phyloP scores from a whole-genome alignment of 169 alveolate species.

The Eimeria maxima region DNA sequence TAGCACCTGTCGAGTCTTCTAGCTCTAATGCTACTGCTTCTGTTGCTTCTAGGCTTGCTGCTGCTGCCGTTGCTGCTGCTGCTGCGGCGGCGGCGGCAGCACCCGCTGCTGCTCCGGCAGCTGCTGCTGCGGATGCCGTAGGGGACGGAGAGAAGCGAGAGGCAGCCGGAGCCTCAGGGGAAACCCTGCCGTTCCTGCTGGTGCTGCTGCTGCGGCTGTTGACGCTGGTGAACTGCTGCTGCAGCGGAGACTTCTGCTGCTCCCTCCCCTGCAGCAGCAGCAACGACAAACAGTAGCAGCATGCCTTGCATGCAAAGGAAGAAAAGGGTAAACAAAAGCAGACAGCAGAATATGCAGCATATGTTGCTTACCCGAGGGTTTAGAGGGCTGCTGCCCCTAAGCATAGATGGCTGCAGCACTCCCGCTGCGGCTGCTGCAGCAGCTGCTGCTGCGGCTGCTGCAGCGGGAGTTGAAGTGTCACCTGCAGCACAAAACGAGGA shows the following conservation, averaged over 20 bases:
- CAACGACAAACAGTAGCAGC: not conserved
- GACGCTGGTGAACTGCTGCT: not conserved
- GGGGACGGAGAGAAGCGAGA: not conserved
- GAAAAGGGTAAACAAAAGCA: not conserved
- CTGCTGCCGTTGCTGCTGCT: too few relatives aligned
- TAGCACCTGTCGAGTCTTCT: conserved; percentile 27
- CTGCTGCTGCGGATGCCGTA: conserved; percentile 9
- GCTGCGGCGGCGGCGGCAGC: not conserved
- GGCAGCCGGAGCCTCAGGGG: not conserved
- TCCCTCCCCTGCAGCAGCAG: not conserved
- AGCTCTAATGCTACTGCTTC: not conserved
- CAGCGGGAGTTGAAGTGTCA: not conserved
- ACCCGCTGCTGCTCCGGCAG: conserved; percentile 34
- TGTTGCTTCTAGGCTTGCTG: not conserved
- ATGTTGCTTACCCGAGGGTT: not conserved
- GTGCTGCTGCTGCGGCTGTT: not conserved
- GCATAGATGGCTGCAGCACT: not conserved
- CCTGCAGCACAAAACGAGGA: not conserved
- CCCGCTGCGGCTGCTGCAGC: conserved; percentile 3
- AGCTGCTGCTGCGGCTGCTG: conserved; percentile 32
- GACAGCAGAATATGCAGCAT: not conserved
- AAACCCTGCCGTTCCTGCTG: not conserved
- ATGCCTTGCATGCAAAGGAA: not conserved
- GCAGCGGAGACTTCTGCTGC: conserved; percentile 8
- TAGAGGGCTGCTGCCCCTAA: not conserved